Conservation (phyloP, 2,329 filamentous ascomycete genomes). For the Coniochaeta ligniaria region DNA sequence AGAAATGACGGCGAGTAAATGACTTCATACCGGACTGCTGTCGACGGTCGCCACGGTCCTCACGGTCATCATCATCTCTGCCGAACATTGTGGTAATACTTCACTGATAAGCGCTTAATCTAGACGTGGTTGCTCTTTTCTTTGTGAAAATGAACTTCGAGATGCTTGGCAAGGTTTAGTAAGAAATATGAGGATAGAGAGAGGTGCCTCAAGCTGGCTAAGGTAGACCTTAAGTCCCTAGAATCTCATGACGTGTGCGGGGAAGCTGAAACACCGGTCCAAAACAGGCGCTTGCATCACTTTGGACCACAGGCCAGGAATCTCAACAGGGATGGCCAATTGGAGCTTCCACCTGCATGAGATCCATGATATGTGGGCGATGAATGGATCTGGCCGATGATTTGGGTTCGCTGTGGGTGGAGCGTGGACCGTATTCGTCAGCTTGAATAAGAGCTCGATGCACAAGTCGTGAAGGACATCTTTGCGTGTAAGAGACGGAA, state of each 20-base stretch:
- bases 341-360: background rate
- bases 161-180: background rate
- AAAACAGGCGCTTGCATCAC: background rate
- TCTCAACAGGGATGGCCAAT: background rate
- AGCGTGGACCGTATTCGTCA: background rate
- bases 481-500: too few species aligned
- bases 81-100: background rate
- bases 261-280: background rate
- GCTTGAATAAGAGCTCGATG: background rate
- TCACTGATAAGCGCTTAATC: background rate
- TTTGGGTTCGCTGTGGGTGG: background rate
- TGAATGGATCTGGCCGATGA: background rate
- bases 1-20: background rate
- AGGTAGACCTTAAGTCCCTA: background rate
- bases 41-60: background rate
- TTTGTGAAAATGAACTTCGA: background rate
- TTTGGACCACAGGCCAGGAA: background rate
- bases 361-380: background rate
- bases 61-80: slow-evolving; percentile 1
- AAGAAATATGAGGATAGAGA: background rate
- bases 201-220: background rate
- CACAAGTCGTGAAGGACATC: too few species aligned
- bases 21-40: background rate
- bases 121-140: background rate
- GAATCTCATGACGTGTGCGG: background rate